Conservation (phyloP, 2,329 filamentous ascomycete genomes). For the Neospermospora avenae region DNA sequence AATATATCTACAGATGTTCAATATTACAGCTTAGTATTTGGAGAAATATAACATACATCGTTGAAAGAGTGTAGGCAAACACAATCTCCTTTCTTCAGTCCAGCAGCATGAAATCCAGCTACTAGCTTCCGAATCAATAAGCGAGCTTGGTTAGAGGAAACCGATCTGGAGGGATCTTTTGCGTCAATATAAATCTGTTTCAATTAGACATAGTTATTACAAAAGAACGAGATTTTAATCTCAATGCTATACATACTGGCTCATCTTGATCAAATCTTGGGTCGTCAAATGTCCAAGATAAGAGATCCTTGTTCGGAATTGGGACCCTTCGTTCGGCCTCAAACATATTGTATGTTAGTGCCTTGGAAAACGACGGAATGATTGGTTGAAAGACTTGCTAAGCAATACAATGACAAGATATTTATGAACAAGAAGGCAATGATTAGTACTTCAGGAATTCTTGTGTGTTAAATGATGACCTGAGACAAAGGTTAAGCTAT, state of each 20-base stretch:
- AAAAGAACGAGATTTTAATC: background rate
- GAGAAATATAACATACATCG: conserved; percentile 25
- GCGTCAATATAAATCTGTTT: conserved; percentile 32
- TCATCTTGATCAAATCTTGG: conserved; percentile 25
- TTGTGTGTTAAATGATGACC: background rate
- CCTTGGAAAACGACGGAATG: no score
- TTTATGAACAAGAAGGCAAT: background rate
- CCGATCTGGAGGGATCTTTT: conserved; percentile 22
- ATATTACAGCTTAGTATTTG: background rate
- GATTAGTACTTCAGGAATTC: background rate
- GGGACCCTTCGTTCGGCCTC: conserved; percentile 12
- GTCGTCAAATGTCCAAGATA: conserved; percentile 30
- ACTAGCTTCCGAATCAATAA: conserved; percentile 27
- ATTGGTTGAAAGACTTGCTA: no score
- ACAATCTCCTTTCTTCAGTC: conserved; percentile 31
- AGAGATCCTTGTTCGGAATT: conserved; percentile 27
- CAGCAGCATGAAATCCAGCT: conserved; percentile 29
- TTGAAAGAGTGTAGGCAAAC: conserved; percentile 33
- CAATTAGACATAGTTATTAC: no score
- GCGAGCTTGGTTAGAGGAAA: conserved; percentile 30
- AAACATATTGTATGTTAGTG: conserved; percentile 16
- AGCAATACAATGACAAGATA: background rate
- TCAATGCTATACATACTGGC: conserved; percentile 19
- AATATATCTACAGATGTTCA: conserved; percentile 22
- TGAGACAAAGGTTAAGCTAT: no score